Base-by-base conservation (phyloP, 441 rosid species). In the Jatropha podagrica region DNA sequence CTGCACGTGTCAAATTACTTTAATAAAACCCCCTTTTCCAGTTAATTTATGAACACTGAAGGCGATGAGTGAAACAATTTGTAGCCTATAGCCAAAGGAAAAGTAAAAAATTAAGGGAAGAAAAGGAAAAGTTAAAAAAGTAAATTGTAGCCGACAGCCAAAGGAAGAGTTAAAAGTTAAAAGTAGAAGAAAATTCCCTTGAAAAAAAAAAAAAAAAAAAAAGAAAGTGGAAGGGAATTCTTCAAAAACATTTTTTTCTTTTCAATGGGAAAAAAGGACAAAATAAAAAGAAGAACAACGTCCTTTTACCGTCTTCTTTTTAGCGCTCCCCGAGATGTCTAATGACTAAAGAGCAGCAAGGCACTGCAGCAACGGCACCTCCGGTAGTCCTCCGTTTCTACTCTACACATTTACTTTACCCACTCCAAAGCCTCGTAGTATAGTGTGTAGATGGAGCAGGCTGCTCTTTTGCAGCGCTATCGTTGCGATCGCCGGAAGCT, bases 401-500 rank as follows among this genome's bases (percentile, higher is more conserved):
- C 70, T 52, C 69, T 73, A 27, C 66, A n/a, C 23, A 10, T 23
- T 40, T 59, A 46, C 26, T 32, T n/a, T 44, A 7, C 65, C 69
- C 1, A 61, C 68, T 20, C 70, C 32, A 2, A 65, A 54, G 6
- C 20, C 68, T 69, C 17, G 20, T 27, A 65, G 62, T 11, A 51
- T 11, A 42, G 46, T 42, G 38, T 23, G 26, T 63, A 41, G 85
- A 86, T 77, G 88, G 85, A 82, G 74, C 81, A 76, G 59, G 69
- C 83, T 32, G 79, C 87, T 76, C 82, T 89, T 69, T 64, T 92
- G 76, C 82, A 84, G 8, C 91, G 85, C 49, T 91, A 94, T 91
- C 91, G 97, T 78, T 77, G 81, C 74, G 98, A 96, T 91, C 98
- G 98, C 76, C 97, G 95, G 73, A 90, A 90, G 89, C 92, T 96